Evolutionary conservation across 305 asterid genomes (phyloP).

Genomic region (Fraxinus dipetala): DNA sequence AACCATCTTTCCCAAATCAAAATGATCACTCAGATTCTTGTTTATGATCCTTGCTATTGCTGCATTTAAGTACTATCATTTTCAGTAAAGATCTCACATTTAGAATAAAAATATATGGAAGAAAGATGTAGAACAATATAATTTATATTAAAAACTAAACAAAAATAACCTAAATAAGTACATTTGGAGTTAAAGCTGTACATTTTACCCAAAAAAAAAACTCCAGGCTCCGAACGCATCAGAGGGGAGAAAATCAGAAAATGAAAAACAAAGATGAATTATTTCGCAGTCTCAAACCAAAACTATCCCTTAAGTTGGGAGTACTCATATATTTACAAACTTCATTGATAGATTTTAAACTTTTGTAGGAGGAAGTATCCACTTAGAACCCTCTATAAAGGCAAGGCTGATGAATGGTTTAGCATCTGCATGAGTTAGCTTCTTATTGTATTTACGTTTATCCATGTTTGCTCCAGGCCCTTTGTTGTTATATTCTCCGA

Average conservation of each 20-base stretch:
- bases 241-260: neutral
- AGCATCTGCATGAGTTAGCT: constrained; percentile 35
- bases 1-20: neutral
- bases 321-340: neutral
- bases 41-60: neutral
- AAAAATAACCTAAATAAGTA: no score
- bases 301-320: neutral
- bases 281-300: no score
- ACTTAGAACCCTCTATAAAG: constrained; percentile 50
- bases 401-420: constrained; percentile 41
- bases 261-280: neutral
- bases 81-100: no score
- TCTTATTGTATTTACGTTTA: constrained; percentile 39
- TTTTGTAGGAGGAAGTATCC: constrained; percentile 66
- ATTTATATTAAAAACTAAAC: no score
- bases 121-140: no score
- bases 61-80: neutral
- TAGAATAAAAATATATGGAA: no score
- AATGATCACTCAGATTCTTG: neutral
- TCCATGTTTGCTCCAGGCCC: constrained; percentile 48
- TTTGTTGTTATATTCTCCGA: constrained; percentile 49
- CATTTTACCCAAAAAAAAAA: no score
- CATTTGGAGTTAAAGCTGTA: no score
- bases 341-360: neutral
- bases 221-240: neutral